phyloP scores from a whole-genome alignment of 495 filamentous ascomycete genomes.

The Aspergillus biplanus region DNA sequence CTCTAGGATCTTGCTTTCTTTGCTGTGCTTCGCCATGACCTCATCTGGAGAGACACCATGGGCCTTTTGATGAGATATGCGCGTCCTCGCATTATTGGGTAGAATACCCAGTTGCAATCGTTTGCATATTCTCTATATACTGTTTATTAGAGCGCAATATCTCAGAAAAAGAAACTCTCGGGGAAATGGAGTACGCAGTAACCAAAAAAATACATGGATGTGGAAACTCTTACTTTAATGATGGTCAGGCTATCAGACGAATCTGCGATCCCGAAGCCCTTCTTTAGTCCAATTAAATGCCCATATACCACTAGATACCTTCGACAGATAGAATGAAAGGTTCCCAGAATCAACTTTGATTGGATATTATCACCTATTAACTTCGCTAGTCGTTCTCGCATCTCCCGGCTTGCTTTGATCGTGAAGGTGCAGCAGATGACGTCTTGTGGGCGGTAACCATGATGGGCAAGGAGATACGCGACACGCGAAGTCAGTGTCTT shows the following conservation, averaged over 20 bases:
- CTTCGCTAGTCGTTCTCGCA: conserved; percentile 83
- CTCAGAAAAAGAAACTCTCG: background rate
- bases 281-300: conserved; percentile 75
- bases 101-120: conserved; percentile 70
- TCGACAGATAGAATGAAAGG: conserved; percentile 92
- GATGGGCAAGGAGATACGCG: conserved; percentile 85
- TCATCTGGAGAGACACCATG: conserved; percentile 59
- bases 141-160: background rate
- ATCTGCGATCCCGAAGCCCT: conserved; percentile 94
- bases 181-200: background rate
- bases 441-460: conserved; percentile 82
- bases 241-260: conserved; percentile 76
- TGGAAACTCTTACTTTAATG: conserved; percentile 40
- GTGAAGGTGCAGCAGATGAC: conserved; percentile 98
- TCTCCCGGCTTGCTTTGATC: conserved; percentile 93
- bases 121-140: conserved; percentile 72
- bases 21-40: conserved; percentile 41
- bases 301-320: conserved; percentile 88
- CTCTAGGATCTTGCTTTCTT: conserved; percentile 55
- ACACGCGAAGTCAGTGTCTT: conserved; percentile 94
- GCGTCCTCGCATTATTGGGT: conserved; percentile 64
- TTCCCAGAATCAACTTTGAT: conserved; percentile 82
- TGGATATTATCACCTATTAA: conserved; percentile 78
- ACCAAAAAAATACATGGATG: conserved; percentile 14
- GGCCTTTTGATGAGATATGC: conserved; percentile 88